Percentiles rank a stretch among this genome's conserved stretches.
phyloP scores from a whole-genome alignment of 805 yeast species.

The Yarrowia phangngaensis region DNA sequence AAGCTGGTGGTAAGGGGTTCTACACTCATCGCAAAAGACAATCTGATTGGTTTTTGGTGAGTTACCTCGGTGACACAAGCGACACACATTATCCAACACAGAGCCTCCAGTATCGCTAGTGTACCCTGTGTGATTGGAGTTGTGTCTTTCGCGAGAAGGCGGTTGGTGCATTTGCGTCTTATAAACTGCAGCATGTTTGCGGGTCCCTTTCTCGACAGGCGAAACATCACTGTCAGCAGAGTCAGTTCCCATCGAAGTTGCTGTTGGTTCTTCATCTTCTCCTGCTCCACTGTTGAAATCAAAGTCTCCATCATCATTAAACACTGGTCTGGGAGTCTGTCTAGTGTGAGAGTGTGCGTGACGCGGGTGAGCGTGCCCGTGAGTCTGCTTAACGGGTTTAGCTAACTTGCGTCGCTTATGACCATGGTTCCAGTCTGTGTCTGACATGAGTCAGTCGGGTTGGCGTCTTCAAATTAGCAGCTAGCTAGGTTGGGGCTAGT shows the following conservation, averaged over 20 bases:
- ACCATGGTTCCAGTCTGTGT: conserved; percentile 24
- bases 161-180: conserved; percentile 19
- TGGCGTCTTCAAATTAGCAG: not conserved
- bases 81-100: conserved; percentile 36
- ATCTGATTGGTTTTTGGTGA: conserved; percentile 40
- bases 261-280: conserved; percentile 25
- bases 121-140: conserved; percentile 24
- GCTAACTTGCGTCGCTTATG: conserved; percentile 22
- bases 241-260: conserved; percentile 15
- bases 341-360: conserved; percentile 18
- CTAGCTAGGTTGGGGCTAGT: no score
- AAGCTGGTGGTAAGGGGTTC: conserved; percentile 42
- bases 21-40: conserved; percentile 44
- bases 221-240: conserved; percentile 15
- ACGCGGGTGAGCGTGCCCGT: conserved; percentile 25
- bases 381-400: conserved; percentile 21
- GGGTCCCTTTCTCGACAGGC: conserved; percentile 14
- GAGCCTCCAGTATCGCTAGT: conserved; percentile 20
- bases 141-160: conserved; percentile 8
- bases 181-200: conserved; percentile 6
- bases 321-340: conserved; percentile 19
- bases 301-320: conserved; percentile 25
- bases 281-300: conserved; percentile 18
- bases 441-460: conserved; percentile 22
- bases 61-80: conserved; percentile 42